Evolutionary conservation across 1,139 yeast genomes (phyloP).

Genomic region (Kurtzmaniella quercitrusa): DNA sequence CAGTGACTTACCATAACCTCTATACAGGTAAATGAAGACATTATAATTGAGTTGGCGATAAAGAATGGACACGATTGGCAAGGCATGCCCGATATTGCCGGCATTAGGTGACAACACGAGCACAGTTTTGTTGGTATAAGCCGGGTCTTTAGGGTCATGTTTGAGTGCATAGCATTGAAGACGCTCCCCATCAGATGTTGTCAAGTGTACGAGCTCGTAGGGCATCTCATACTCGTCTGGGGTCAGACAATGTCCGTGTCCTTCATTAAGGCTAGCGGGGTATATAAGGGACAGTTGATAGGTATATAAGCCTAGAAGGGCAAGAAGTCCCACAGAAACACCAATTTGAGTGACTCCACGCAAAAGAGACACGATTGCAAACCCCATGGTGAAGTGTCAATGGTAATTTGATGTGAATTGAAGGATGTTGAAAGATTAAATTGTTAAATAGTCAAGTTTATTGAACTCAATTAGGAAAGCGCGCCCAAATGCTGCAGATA

Average conservation of each 20-base stretch:
- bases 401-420: background rate
- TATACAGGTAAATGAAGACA: slow-evolving; percentile 80
- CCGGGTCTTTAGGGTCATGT: slow-evolving; percentile 40
- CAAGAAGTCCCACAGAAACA: slow-evolving; percentile 32
- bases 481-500: background rate
- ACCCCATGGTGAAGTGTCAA: background rate
- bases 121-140: slow-evolving; percentile 63
- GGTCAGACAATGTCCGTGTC: slow-evolving; percentile 69
- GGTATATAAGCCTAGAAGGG: slow-evolving; percentile 55
- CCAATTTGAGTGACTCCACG: slow-evolving; percentile 24
- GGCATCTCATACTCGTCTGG: slow-evolving; percentile 73
- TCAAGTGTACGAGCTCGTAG: slow-evolving; percentile 57
- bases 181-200: slow-evolving; percentile 63
- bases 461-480: too few species aligned
- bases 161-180: slow-evolving; percentile 42
- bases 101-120: slow-evolving; percentile 88
- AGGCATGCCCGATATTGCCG: slow-evolving; percentile 91
- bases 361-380: background rate
- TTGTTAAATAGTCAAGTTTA: too few species aligned
- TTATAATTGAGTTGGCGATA: slow-evolving; percentile 65
- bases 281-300: slow-evolving; percentile 72
- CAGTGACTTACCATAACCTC: slow-evolving; percentile 88
- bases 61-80: slow-evolving; percentile 77
- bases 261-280: slow-evolving; percentile 79
- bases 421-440: too few species aligned